Evolutionary conservation across 805 yeast species (phyloP).

Genomic region (Starmerella vitae): DNA sequence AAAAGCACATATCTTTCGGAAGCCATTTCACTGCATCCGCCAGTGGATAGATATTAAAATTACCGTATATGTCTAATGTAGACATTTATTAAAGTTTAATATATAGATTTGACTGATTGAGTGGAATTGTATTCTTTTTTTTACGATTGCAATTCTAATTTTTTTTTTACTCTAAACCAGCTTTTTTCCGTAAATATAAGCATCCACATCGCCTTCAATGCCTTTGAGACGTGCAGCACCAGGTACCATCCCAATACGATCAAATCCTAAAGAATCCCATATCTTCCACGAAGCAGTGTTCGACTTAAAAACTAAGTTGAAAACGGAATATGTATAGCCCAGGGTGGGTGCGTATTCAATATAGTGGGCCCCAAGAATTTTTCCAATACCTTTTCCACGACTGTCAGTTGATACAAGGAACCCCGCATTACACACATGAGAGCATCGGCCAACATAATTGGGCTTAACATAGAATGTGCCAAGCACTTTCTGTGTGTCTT

Average conservation of each 20-base stretch:
- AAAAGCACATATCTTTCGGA: too few species aligned
- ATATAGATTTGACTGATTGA: too few species aligned
- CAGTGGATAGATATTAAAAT: too few species aligned
- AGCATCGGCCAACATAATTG: constrained; percentile 69
- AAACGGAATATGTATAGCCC: constrained; percentile 73
- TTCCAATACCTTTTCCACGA: constrained; percentile 62
- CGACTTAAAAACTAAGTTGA: constrained; percentile 73
- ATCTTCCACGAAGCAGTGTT: constrained; percentile 60
- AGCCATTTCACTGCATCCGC: too few species aligned
- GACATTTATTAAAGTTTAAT: too few species aligned
- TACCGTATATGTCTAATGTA: too few species aligned
- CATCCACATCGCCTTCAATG: constrained; percentile 50
- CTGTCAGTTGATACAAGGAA: constrained; percentile 49
- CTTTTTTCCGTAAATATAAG: constrained; percentile 62
- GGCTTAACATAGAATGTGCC: constrained; percentile 80
- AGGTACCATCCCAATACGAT: constrained; percentile 59
- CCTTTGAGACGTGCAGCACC: constrained; percentile 67
- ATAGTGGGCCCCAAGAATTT: constrained; percentile 52
- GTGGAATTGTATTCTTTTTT: too few species aligned
- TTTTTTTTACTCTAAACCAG: constrained; percentile 25
- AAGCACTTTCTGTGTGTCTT: constrained; percentile 32
- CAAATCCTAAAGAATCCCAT: constrained; percentile 78
- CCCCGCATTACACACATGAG: constrained; percentile 82
- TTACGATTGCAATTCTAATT: too few species aligned
- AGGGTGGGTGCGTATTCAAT: constrained; percentile 59